phyloP scores from a whole-genome alignment of 2,329 filamentous ascomycete genomes.

The Akanthomyces lecanii region DNA sequence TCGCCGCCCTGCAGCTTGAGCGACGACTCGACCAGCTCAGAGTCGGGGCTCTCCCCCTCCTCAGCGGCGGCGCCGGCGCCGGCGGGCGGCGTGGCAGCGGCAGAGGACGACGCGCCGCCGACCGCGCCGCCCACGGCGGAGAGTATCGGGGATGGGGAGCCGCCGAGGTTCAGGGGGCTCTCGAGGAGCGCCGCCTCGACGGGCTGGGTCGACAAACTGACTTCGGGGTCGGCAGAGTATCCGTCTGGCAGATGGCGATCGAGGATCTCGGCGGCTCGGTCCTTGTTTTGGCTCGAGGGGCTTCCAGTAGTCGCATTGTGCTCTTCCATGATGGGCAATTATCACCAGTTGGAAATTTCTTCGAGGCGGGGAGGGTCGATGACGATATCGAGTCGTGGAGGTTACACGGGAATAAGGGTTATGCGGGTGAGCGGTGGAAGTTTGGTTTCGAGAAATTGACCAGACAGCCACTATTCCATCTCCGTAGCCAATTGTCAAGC shows the following conservation, averaged over 20 bases:
- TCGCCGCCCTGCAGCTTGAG: slow-evolving; percentile 71
- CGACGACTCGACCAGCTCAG: slow-evolving; percentile 49
- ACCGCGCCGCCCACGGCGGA: slow-evolving; percentile 16
- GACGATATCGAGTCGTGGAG: not conserved
- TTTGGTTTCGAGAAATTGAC: not conserved
- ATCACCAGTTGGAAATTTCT: not conserved
- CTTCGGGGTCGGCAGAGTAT: slow-evolving; percentile 37
- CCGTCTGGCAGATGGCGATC: slow-evolving; percentile 36
- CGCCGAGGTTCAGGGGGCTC: slow-evolving; percentile 14
- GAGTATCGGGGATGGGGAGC: slow-evolving; percentile 17
- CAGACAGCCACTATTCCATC: not conserved
- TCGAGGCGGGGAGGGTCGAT: not conserved
- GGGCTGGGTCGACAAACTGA: slow-evolving; percentile 26
- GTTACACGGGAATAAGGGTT: not conserved
- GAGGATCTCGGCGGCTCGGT: slow-evolving; percentile 35
- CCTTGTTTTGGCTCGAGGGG: slow-evolving; percentile 26
- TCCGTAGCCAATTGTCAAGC: not conserved
- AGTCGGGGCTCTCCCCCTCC: slow-evolving; percentile 36
- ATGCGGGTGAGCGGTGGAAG: not conserved
- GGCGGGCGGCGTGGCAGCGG: slow-evolving; percentile 16
- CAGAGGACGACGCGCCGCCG: not conserved
- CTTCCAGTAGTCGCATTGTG: slow-evolving; percentile 25
- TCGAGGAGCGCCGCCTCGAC: slow-evolving; percentile 18
- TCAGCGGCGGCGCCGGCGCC: slow-evolving; percentile 19
- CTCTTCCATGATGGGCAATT: slow-evolving; percentile 25